phyloP scores from a whole-genome alignment of 2,329 filamentous ascomycete species.

The Cercospora sp. region DNA sequence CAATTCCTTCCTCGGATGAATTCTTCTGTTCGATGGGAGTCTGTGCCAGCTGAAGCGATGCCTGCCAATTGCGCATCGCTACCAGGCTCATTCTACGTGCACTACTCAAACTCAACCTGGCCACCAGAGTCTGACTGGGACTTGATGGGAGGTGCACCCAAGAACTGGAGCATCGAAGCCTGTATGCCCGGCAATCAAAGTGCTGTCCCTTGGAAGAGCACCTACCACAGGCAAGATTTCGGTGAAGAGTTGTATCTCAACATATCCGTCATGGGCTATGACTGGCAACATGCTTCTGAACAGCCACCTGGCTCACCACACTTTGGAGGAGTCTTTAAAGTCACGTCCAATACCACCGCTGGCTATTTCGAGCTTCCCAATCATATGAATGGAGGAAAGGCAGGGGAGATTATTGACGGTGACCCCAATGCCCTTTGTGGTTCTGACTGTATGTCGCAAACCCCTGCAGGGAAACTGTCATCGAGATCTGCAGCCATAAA shows the following conservation, averaged over 20 bases:
- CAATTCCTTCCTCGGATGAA: background rate
- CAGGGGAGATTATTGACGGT: background rate
- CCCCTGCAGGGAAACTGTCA: background rate
- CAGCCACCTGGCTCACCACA: background rate
- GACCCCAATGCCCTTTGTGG: background rate
- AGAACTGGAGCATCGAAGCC: background rate
- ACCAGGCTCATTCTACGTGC: background rate
- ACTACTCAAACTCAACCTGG: background rate
- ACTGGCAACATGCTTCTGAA: background rate
- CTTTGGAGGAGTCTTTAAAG: background rate
- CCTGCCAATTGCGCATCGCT: background rate
- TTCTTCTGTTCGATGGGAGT: background rate
- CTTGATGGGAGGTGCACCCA: background rate
- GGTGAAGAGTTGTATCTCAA: background rate
- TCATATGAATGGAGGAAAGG: background rate
- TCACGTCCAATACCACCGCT: background rate
- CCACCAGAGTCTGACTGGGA: background rate
- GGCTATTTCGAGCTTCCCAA: background rate
- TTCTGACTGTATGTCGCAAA: background rate
- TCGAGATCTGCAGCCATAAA: background rate
- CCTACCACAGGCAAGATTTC: background rate
- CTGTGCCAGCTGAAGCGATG: background rate
- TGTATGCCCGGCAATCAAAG: background rate
- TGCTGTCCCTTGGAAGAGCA: background rate
- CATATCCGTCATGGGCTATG: background rate